These are phyloP conservation scores for Tripidium arundinaceum DNA, from an alignment of 202 grass and related monocot species.

Conservation along the genomic window DNA sequence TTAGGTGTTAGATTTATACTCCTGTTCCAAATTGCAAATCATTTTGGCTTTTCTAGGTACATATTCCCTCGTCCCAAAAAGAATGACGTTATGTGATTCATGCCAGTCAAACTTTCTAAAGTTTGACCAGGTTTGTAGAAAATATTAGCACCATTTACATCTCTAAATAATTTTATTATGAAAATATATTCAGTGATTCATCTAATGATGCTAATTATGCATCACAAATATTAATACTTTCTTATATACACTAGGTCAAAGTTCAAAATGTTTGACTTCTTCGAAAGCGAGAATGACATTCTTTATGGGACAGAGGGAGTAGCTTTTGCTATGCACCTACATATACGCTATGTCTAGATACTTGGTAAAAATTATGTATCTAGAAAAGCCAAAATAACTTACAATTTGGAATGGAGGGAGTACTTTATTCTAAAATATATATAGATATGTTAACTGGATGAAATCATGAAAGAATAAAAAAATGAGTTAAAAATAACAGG, in stretches of 20 bases:
- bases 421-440: neutral
- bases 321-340: neutral
- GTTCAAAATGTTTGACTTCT: too few species aligned
- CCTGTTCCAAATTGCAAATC: neutral
- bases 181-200: too few species aligned
- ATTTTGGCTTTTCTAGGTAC: neutral
- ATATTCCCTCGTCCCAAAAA: neutral
- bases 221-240: too few species aligned
- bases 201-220: too few species aligned
- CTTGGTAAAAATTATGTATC: neutral
- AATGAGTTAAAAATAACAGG: neutral
- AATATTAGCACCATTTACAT: too few species aligned
- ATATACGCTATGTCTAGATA: neutral
- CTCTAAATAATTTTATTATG: too few species aligned
- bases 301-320: too few species aligned
- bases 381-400: neutral
- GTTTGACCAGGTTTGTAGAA: too few species aligned
- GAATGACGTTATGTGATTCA: too few species aligned
- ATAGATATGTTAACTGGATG: neutral
- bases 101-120: too few species aligned
- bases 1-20: conserved; percentile 6
- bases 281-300: too few species aligned
- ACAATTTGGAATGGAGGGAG: neutral
- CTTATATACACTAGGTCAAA: too few species aligned
- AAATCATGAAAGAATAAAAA: neutral